Base-by-base conservation (phyloP, 2,329 filamentous ascomycete species). In the Fusarium incarnatum region DNA sequence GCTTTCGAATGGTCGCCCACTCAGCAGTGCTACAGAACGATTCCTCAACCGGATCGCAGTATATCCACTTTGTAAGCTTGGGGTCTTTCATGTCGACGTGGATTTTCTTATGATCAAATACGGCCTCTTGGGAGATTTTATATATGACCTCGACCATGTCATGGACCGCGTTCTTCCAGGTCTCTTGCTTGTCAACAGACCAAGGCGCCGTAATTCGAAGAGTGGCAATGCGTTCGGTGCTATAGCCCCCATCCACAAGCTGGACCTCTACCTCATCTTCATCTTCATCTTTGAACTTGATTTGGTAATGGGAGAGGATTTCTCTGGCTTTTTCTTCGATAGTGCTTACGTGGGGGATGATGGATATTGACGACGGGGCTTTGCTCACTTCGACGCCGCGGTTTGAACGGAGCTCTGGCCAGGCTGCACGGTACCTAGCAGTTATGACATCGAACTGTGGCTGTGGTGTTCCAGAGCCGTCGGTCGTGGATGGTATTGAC, bases 91-190 rank as follows among this genome's bases (percentile, higher is more conserved):
- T 37, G 1, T 37, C 34, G 34, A 37, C 9, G 10, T 37, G 10
- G 3, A 37, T 1, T 4, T 4, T 37, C 0, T 0, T n/a, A 0
- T 37, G 34, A 12, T n/a, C 34, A 4, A 37, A 37, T 3, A n/a
- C 3, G 10, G 18, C 9, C 18, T 37, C 10, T n/a, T 37, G 1
- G 3, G 34, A 0, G 18, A 37, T n/a, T 0, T n/a, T 4, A 1
- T 37, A n/a, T 37, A 37, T 37, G 18, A 1, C 18, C 6, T 11
- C 18, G 0, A 1, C 34, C 34, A 37, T 37, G 6, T 37, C 18
- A 3, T 4, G 18, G 5, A 37, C 18, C 0, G 34, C 34, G 18
- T 37, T 37, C 34, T 37, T n/a, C 34, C 18, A 37, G 6, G n/a
- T 10, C 2, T n/a, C 34, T 11, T 37, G 34, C 34, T 12, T 37